Percentiles rank a stretch among this genome's conserved stretches.
Conservation (phyloP, 257 asterid genomes). For the Gentiana macrophylla region DNA sequence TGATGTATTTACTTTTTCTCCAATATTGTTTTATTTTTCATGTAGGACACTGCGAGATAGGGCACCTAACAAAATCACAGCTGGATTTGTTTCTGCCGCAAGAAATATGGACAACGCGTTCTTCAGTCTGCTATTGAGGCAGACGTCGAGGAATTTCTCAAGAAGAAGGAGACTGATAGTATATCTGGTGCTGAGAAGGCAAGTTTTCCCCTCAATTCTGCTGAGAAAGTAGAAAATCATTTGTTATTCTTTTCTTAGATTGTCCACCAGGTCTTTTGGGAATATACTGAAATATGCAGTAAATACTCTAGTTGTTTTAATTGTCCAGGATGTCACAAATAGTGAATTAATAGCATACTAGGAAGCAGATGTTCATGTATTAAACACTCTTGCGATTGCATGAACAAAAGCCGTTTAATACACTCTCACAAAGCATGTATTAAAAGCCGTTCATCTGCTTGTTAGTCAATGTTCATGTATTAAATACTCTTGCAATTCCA, state of each 20-base stretch:
- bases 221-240: slow-evolving; percentile 12
- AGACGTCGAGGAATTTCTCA: slow-evolving; percentile 59
- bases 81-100: slow-evolving; percentile 95
- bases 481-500: slow-evolving; percentile 85
- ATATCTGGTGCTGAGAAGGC: slow-evolving; percentile 23
- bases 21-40: neutral
- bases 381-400: slow-evolving; percentile 97
- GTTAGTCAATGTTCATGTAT: slow-evolving; percentile 77
- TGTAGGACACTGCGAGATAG: slow-evolving; percentile 88
- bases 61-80: slow-evolving; percentile 84
- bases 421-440: too few relatives aligned
- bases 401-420: too few relatives aligned
- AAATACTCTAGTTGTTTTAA: slow-evolving; percentile 18
- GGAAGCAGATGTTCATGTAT: slow-evolving; percentile 90
- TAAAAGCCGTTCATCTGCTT: too few relatives aligned
- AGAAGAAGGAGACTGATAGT: slow-evolving; percentile 40
- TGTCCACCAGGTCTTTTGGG: slow-evolving; percentile 24
- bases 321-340: slow-evolving; percentile 59
- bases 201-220: too few relatives aligned
- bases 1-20: neutral
- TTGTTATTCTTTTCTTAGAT: slow-evolving; percentile 21
- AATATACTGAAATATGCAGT: slow-evolving; percentile 17
- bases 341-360: slow-evolving; percentile 94
- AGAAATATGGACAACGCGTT: slow-evolving; percentile 86
- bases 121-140: slow-evolving; percentile 93